Percentiles rank a stretch among this genome's conserved stretches.
These are phyloP conservation scores for Talaromyces adpressus DNA, from an alignment of 495 filamentous ascomycete species.

Conservation along the genomic window DNA sequence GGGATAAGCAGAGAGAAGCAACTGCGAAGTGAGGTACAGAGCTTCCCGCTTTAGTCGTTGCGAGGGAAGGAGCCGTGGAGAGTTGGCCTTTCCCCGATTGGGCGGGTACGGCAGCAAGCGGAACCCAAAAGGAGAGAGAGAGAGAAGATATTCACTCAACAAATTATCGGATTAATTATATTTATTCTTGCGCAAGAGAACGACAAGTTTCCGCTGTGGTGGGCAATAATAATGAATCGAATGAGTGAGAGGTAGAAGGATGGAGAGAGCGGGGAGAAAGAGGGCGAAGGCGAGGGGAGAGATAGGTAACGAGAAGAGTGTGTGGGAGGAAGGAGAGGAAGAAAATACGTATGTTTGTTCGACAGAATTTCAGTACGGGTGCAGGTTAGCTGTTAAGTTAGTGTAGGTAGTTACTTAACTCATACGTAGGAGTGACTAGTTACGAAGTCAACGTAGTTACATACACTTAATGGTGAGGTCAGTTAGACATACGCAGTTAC, in stretches of 20 bases:
- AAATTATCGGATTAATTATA: not conserved
- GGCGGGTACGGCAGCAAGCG: slow-evolving; percentile 8
- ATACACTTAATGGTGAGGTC: not conserved
- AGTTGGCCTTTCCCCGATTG: slow-evolving; percentile 7
- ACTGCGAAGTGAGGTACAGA: slow-evolving; percentile 15
- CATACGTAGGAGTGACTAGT: not conserved
- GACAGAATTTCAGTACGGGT: not conserved
- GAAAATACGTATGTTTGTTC: not conserved
- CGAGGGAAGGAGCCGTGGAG: slow-evolving; percentile 24
- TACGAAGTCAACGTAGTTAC: too few species aligned
- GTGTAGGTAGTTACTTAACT: not conserved
- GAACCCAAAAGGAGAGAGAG: slow-evolving; percentile 8
- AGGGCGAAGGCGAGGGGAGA: not conserved
- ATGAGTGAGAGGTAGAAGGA: not conserved
- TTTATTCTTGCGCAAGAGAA: not conserved
- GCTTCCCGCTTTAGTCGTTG: slow-evolving; percentile 15
- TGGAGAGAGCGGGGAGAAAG: not conserved
- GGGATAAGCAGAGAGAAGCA: slow-evolving; percentile 24
- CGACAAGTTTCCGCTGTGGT: not conserved
- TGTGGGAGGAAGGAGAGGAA: not conserved
- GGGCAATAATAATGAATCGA: not conserved
- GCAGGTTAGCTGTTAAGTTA: not conserved
- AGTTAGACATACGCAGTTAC: not conserved
- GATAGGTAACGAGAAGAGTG: not conserved
- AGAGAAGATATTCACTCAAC: not conserved